Evolutionary conservation across 83 land plant genomes (phyloP).

Genomic region (Picea mariana): DNA sequence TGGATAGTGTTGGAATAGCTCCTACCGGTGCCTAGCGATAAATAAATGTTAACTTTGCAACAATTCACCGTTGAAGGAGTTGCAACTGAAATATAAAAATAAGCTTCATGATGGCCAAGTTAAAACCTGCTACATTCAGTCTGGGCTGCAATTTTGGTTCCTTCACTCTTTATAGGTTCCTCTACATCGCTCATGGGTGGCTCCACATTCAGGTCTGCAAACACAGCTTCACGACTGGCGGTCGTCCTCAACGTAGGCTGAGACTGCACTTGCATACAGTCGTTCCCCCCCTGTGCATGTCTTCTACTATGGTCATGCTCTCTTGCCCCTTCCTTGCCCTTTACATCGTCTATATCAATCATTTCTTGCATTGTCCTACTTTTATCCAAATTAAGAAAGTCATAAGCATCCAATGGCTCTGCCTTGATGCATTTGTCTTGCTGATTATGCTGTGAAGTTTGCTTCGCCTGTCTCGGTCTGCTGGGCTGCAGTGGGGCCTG

Average conservation of each 20-base stretch:
- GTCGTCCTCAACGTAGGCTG: neutral
- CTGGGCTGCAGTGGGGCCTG: neutral
- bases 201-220: slow-evolving; percentile 35
- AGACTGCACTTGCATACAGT: neutral
- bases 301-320: neutral
- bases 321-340: too few relatives aligned
- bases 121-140: slow-evolving; percentile 16
- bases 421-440: neutral
- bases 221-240: slow-evolving; percentile 20
- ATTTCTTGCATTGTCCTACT: neutral
- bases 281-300: slow-evolving; percentile 10
- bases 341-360: slow-evolving; percentile 2
- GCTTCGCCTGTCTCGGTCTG: neutral
- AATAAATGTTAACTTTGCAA: neutral
- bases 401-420: slow-evolving; percentile 9
- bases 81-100: neutral
- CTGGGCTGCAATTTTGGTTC: neutral
- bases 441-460: neutral
- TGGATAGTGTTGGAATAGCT: neutral
- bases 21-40: neutral
- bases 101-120: neutral
- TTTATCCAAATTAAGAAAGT: neutral
- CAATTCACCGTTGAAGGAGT: neutral
- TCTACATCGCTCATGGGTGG: slow-evolving; percentile 33
- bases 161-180: slow-evolving; percentile 17